phyloP scores from a whole-genome alignment of 257 asterid genomes.

The Parsonsia alboflavescens region DNA sequence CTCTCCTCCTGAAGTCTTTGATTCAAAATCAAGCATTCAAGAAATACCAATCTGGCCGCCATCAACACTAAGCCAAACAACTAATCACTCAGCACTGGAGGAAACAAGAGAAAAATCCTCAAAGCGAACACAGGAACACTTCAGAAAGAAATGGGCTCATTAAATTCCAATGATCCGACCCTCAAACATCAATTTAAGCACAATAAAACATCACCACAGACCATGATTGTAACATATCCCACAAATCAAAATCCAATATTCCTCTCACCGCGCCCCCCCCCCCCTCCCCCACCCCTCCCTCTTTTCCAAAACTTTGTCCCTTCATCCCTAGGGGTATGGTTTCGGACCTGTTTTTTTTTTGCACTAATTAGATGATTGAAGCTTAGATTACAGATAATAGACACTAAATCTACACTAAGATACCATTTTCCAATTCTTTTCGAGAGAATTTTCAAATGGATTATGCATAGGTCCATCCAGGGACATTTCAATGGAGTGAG shows the following conservation, averaged over 20 bases:
- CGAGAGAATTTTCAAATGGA: too few species aligned
- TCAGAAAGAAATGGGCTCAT: not conserved
- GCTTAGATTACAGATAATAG: too few species aligned
- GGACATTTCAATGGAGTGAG: too few species aligned
- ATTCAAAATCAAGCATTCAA: not conserved
- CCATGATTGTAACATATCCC: not conserved
- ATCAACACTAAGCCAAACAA: not conserved
- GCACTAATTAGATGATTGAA: too few species aligned
- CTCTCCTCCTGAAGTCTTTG: not conserved
- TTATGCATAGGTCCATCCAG: too few species aligned
- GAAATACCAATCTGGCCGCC: not conserved
- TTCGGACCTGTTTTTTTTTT: too few species aligned
- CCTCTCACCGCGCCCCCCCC: too few species aligned
- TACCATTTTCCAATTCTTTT: too few species aligned
- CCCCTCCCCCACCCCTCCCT: not conserved
- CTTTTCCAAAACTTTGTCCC: too few species aligned
- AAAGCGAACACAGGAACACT: not conserved
- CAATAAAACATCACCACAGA: not conserved
- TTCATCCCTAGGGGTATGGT: too few species aligned
- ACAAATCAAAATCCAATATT: constrained; percentile 27
- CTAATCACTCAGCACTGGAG: not conserved
- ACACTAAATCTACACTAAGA: too few species aligned
- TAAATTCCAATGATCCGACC: not conserved
- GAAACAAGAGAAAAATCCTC: not conserved
- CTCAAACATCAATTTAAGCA: not conserved